These are phyloP conservation scores for Helichrysum umbraculigerum DNA, from an alignment of 129 eudicot genomes.

Conservation along the genomic window DNA sequence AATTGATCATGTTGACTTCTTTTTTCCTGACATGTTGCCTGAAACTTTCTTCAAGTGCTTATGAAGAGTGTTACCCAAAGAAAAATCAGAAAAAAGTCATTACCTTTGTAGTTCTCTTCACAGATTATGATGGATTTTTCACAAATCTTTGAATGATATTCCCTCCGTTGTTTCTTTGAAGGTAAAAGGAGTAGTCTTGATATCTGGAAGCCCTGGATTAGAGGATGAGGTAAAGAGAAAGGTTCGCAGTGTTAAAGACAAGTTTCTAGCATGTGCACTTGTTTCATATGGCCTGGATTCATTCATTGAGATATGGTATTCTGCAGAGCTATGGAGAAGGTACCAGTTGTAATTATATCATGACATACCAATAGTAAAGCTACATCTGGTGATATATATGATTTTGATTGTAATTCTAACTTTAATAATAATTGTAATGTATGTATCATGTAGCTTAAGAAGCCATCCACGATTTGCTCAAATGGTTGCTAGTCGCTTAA, in stretches of 20 bases:
- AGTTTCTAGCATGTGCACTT: conserved; percentile 61
- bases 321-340: conserved; percentile 84
- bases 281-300: conserved; percentile 58
- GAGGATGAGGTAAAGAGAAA: conserved; percentile 50
- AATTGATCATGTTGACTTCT: too few relatives aligned
- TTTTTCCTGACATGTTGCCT: too few relatives aligned
- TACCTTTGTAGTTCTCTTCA: too few relatives aligned
- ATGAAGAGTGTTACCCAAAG: too few relatives aligned
- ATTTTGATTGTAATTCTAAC: background rate
- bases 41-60: too few relatives aligned
- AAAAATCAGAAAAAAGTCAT: too few relatives aligned
- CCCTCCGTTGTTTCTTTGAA: conserved; percentile 3
- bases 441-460: conserved; percentile 62
- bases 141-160: background rate
- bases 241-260: conserved; percentile 69
- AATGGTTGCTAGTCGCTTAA: conserved; percentile 52
- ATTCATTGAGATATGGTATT: conserved; percentile 72
- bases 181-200: conserved; percentile 68
- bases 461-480: conserved; percentile 65
- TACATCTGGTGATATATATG: background rate
- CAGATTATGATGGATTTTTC: too few relatives aligned
- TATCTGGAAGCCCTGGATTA: conserved; percentile 98
- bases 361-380: background rate
- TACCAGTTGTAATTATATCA: conserved; percentile 20
- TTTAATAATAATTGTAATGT: background rate